A percentile compares a stretch with the other conserved stretches of the same genome.
phyloP scores from a whole-genome alignment of 2,329 filamentous ascomycete genomes.

The Colletotrichum sp. region DNA sequence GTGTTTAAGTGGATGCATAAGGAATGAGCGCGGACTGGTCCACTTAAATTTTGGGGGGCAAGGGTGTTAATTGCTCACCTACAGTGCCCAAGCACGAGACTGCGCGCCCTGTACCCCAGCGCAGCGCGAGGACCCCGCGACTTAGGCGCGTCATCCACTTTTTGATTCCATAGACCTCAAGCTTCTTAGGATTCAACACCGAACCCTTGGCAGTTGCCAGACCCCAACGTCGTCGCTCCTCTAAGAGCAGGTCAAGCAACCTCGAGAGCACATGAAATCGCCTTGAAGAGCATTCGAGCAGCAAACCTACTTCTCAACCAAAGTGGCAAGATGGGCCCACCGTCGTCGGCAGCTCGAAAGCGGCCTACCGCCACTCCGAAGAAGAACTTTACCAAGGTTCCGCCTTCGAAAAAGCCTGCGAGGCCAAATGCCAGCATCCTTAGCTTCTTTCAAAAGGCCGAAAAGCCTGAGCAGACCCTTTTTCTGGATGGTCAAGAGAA shows the following conservation, averaged over 20 bases:
- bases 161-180: not conserved
- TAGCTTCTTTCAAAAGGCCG: constrained; percentile 76
- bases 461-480: constrained; percentile 62
- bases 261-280: not conserved
- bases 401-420: constrained; percentile 34
- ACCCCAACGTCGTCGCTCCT: not conserved
- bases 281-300: not conserved
- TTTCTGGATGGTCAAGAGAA: constrained; percentile 45
- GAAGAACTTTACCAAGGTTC: constrained; percentile 6
- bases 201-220: not conserved
- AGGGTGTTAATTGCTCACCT: not conserved
- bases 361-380: constrained; percentile 18
- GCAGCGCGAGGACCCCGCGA: not conserved
- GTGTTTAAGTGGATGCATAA: not conserved
- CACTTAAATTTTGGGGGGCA: not conserved
- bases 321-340: constrained; percentile 13
- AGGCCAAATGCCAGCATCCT: constrained; percentile 70
- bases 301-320: not conserved
- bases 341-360: constrained; percentile 17
- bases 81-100: not conserved
- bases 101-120: not conserved
- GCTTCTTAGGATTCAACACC: not conserved
- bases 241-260: not conserved
- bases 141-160: not conserved
- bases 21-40: not conserved